These are phyloP conservation scores for Caloboletus firmus DNA, from an alignment of 1,284 basidiomycete genomes.

Conservation along the genomic window DNA sequence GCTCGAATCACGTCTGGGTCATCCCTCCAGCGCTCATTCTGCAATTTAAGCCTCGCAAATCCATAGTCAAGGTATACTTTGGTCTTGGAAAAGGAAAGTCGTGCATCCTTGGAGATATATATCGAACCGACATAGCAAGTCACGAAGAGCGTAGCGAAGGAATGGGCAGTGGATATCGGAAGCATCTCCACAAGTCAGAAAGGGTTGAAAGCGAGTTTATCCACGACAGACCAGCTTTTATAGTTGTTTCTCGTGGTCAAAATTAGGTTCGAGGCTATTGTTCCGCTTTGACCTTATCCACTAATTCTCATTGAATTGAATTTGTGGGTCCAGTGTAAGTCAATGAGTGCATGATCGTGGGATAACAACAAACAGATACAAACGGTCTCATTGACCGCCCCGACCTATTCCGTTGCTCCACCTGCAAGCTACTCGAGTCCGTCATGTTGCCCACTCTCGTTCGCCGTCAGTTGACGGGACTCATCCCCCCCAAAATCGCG, in stretches of 20 bases:
- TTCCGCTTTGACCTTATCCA: conserved; percentile 11
- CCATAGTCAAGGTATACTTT: conserved; percentile 28
- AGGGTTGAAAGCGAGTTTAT: background rate
- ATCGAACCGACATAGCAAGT: conserved; percentile 62
- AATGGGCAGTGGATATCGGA: conserved; percentile 41
- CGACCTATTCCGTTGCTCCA: conserved; percentile 24
- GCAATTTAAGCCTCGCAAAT: conserved; percentile 31
- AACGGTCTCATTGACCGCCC: conserved; percentile 9
- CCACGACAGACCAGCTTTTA: conserved; percentile 15
- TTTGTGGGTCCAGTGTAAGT: conserved; percentile 19
- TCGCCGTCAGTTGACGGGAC: conserved; percentile 77
- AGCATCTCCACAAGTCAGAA: conserved; percentile 25
- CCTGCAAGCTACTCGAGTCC: conserved; percentile 1
- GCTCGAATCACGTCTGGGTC: conserved; percentile 74
- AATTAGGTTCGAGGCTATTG: conserved; percentile 16
- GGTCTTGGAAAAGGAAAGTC: conserved; percentile 47
- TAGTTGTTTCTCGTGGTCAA: conserved; percentile 18
- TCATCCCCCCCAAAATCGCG: conserved; percentile 94
- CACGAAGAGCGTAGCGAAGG: conserved; percentile 50
- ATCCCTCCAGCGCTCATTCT: conserved; percentile 59
- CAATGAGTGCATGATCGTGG: conserved; percentile 22
- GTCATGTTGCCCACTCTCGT: conserved; percentile 80
- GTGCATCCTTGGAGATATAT: conserved; percentile 57
- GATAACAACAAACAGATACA: conserved; percentile 21
- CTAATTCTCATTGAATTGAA: background rate